Evolutionary conservation across 2,329 filamentous ascomycete genomes (phyloP).

Genomic region (Anthostomella pinea): DNA sequence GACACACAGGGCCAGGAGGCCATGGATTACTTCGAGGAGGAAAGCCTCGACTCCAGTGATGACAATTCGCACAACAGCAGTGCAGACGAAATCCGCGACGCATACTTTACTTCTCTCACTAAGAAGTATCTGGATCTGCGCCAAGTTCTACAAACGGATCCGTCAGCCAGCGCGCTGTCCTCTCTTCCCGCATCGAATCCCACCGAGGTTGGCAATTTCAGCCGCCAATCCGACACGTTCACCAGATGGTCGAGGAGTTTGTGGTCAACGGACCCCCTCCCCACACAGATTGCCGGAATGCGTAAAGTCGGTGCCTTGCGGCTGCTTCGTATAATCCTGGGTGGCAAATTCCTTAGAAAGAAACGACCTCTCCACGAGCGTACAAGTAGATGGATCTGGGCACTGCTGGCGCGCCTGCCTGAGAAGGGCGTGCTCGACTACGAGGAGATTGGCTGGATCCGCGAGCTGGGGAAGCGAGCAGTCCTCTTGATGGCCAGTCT

Average conservation of each 20-base stretch:
- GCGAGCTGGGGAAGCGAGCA: slow-evolving; percentile 77
- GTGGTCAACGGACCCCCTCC: slow-evolving; percentile 52
- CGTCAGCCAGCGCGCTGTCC: slow-evolving; percentile 50
- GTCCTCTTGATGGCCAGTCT: slow-evolving; percentile 57
- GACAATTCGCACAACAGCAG: slow-evolving; percentile 30
- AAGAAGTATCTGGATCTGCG: slow-evolving; percentile 66
- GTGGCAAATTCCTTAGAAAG: slow-evolving; percentile 60
- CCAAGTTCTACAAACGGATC: slow-evolving; percentile 52
- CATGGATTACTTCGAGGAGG: slow-evolving; percentile 32
- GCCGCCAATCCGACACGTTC: slow-evolving; percentile 47
- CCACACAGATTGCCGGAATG: slow-evolving; percentile 61
- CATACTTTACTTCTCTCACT: slow-evolving; percentile 66
- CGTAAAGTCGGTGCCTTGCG: slow-evolving; percentile 63
- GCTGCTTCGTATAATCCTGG: slow-evolving; percentile 64
- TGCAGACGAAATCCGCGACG: slow-evolving; percentile 50
- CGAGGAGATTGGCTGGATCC: slow-evolving; percentile 70
- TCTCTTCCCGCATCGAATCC: slow-evolving; percentile 54
- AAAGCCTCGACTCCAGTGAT: slow-evolving; percentile 24
- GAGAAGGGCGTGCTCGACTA: slow-evolving; percentile 73
- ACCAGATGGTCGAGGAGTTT: slow-evolving; percentile 52
- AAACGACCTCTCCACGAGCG: slow-evolving; percentile 59
- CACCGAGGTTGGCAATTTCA: slow-evolving; percentile 53
- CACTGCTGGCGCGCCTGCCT: slow-evolving; percentile 70
- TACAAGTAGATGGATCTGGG: slow-evolving; percentile 83
- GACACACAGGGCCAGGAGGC: slow-evolving; percentile 18